Evolutionary conservation across 2,329 filamentous ascomycete genomes (phyloP), one percentile per base, ranked within the genome.

Genomic region (Paecilomyces formosus): DNA sequence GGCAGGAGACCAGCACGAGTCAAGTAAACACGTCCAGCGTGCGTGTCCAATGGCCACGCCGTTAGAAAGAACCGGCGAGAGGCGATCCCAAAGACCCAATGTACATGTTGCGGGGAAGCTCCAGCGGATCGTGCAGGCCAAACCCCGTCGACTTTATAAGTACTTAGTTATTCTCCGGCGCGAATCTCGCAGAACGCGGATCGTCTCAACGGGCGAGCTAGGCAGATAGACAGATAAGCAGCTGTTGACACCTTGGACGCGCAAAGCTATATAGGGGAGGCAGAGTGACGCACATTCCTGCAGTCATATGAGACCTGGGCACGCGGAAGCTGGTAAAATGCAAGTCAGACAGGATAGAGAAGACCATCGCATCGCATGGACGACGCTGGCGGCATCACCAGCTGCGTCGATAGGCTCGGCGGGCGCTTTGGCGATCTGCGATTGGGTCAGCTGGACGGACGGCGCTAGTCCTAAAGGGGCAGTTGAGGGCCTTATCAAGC

Each of bases 291-390:
- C 21, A 7, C 30, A 24, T 60, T 61, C 59, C 63, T 60, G 62
- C 62, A 62, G 62, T 65, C 63, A 61, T 60, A 59, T 62, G 63
- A 61, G 57, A 59, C 56, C 53, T 28, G 28, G 18, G 22, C 26
- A 26, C 54, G 53, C 53, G 57, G 55, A 55, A 55, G 57, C 54
- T 52, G 24, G 8, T 33, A 4, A 33, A 26, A 45, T 45, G 39
- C 39, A 45, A 45, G n/a, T 45, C 39, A 45, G 13, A 39, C 35
- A 39, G 39, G 39, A 45, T 45, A 18, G 39, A 45, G 39, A 45
- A 45, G 39, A 45, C 39, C 8, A 18, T 45, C 15, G 35, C 35
- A 45, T 3, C 39, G n/a, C 39, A 45, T 45, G 15, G 39, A 45
- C 18, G 15, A 18, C 12, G 3, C 5, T 45, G 39, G n/a, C 7